Evolutionary conservation across 2,329 filamentous ascomycete species (phyloP), one percentile per base, ranked within the genome.

Genomic region (Monilinia fructigena): DNA sequence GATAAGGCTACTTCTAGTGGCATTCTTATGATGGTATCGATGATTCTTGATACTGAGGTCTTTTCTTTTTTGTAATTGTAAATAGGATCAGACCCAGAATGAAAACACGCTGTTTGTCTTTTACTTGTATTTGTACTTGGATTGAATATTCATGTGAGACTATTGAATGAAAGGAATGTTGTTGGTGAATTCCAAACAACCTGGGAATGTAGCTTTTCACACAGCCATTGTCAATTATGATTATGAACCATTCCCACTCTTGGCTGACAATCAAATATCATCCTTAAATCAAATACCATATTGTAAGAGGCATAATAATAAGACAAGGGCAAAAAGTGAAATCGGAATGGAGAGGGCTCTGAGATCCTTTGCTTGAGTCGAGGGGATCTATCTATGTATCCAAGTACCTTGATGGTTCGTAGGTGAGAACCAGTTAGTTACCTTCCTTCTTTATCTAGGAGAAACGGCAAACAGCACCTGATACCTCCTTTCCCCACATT

Each of bases 81-180:
- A 63, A 67, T 68, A 67, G 67, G 65, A 68, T 59, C 40, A 65
- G 63, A 65, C 56, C 63, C 63, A 60, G 63, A 65, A 65, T 60
- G 47, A 64, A 58, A 64, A 47, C 40, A 55, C 58, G 40, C 55
- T 60, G 55, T 55, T 65, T 65, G 63, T 60, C 55, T 59, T 59
- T 53, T 59, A 4, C 16, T 2, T 18, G 4, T 47, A 6, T 28
- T 1, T 4, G 20, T 47, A 16, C 5, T 18, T 38, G 42, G 2
- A 11, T 31, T 40, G 18, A 28, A 65, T 61, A 53, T 42, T 45
- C 23, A 5, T 16, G 10, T 38, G 55, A 20, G 45, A 38, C 26
- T 48, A 42, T 42, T 42, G 12, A 20, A n/a, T 63, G 12, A n/a
- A 18, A 28, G 28, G 52, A 64, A 56, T 56, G 52, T 20, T 56